Evolutionary conservation across 345 rosid species (phyloP), one percentile per base, ranked within the genome.

Genomic region (Luvunga scandens): DNA sequence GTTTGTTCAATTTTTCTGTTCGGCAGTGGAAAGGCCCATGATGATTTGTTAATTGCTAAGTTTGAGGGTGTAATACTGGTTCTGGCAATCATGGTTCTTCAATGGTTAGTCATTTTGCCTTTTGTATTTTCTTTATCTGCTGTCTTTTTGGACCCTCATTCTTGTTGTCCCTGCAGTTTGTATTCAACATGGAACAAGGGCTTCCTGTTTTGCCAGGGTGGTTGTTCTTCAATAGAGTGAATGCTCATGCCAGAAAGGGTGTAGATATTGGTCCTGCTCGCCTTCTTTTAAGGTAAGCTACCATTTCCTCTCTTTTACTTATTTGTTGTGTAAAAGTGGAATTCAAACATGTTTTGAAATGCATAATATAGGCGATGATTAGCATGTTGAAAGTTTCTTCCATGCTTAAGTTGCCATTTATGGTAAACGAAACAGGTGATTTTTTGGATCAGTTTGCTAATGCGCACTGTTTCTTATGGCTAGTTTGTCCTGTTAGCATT

Each of bases 51-150:
- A 50, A 88, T 97, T 61, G 98, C 94, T 61, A 97, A 93, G 82
- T 76, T 90, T 28, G 99, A 94, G 83, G 86, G 90, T 79, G 91
- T 94, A 77, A 93, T 72, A 90, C 98, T 71, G 98, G 96, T 84
- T 91, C 98, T 60, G 95, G 92, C 66, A 98, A 93, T 57, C 91
- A 86, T 66, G 95, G 97, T n/a, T 93, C 98, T 82, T 90, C 98
- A 53, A 89, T 93, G 99, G 98, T 94, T 76, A 83, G 95, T 86
- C 45, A 79, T 66, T 59, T 77, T 69, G 70, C 67, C 69, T 68
- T 16, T 48, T 9, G 10, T 77, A 75, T 25, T 24, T 62, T 68
- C 36, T 74, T 78, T 31, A 69, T 59, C 67, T 66, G 34, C 24
- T 72, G 67, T 24, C 64, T 56, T 16, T 9, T 19, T 71, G 48